Evolutionary conservation across 164 flowering plant species (phyloP).

Genomic region (Paratinospora sagittata): DNA sequence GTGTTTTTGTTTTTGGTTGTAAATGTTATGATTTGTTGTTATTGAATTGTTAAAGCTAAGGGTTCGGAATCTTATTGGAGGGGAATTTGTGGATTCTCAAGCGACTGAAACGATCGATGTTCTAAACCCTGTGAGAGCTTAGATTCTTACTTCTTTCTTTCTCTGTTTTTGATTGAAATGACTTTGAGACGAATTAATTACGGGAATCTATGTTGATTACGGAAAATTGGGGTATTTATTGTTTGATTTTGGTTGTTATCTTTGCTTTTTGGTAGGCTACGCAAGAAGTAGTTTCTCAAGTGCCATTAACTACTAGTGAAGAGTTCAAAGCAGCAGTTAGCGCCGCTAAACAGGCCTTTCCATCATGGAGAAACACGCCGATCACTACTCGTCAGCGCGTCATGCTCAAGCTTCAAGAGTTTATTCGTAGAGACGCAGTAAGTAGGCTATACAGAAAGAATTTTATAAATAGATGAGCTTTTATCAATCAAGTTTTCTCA

Average conservation of each 20-base stretch:
- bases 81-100: constrained; percentile 56
- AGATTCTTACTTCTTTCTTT: background rate
- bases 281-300: constrained; percentile 73
- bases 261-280: constrained; percentile 52
- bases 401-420: constrained; percentile 83
- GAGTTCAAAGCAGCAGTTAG: constrained; percentile 79
- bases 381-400: constrained; percentile 67
- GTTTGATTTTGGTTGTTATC: background rate
- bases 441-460: constrained; percentile 3
- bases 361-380: constrained; percentile 74
- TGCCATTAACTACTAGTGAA: constrained; percentile 69
- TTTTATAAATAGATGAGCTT: too few species aligned
- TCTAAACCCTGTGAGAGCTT: constrained; percentile 62
- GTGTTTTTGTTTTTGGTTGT: background rate
- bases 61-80: constrained; percentile 66
- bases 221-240: background rate
- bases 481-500: too few species aligned
- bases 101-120: constrained; percentile 44
- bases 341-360: constrained; percentile 75
- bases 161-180: too few species aligned
- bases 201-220: background rate
- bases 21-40: background rate
- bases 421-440: constrained; percentile 75
- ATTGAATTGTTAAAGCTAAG: constrained; percentile 24
- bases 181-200: background rate